These are phyloP conservation scores for Colletotrichum sp. DNA, from an alignment of 2,329 filamentous ascomycete genomes.

Conservation along the genomic window DNA sequence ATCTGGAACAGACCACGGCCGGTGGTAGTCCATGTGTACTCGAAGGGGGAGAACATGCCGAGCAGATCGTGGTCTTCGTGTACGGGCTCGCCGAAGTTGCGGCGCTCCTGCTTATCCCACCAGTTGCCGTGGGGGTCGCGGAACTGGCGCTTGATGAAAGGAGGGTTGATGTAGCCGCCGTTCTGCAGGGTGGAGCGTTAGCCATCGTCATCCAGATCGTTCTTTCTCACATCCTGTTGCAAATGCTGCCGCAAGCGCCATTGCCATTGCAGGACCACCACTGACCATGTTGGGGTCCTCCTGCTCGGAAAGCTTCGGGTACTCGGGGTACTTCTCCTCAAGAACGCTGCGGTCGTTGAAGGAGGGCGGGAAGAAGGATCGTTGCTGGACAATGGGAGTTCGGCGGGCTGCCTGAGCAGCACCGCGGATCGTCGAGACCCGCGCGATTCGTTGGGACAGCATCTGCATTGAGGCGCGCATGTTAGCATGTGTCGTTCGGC, in stretches of 20 bases:
- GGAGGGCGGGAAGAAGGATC: constrained; percentile 59
- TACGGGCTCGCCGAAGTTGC: constrained; percentile 95
- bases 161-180: constrained; percentile 83
- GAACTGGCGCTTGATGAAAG: constrained; percentile 83
- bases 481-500: not conserved
- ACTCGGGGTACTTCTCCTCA: constrained; percentile 59
- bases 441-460: constrained; percentile 64
- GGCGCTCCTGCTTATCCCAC: constrained; percentile 97
- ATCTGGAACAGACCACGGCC: constrained; percentile 73
- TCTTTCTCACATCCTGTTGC: not conserved
- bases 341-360: constrained; percentile 50
- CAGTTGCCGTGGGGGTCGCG: constrained; percentile 92
- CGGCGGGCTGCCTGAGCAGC: constrained; percentile 51
- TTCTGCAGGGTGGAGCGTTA: constrained; percentile 61
- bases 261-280: constrained; percentile 22
- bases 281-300: constrained; percentile 72
- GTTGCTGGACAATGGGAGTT: constrained; percentile 60
- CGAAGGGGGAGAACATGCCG: constrained; percentile 86
- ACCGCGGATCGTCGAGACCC: constrained; percentile 50
- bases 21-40: constrained; percentile 83
- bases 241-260: not conserved
- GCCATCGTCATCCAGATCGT: not conserved
- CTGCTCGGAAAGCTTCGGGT: constrained; percentile 55
- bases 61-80: constrained; percentile 97
- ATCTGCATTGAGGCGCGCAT: constrained; percentile 47